Evolutionary conservation across 1,139 yeast genomes (phyloP).

Genomic region (Yamadazyma diddensiae): DNA sequence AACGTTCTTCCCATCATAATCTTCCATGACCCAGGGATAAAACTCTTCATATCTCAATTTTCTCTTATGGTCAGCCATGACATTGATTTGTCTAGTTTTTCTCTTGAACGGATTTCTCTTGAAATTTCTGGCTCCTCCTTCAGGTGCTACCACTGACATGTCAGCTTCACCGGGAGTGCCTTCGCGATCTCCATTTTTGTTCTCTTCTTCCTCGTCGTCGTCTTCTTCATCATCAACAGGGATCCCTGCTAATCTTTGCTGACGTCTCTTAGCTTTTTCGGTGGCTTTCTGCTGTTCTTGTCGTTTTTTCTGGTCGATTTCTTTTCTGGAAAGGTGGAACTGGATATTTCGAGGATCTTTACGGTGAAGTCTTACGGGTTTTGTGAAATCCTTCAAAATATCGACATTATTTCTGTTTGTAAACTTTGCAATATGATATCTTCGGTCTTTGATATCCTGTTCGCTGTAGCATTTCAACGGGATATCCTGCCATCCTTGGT

Average conservation of each 20-base stretch:
- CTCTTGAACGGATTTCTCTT: conserved; percentile 65
- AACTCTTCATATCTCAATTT: conserved; percentile 89
- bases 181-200: conserved; percentile 4
- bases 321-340: conserved; percentile 69
- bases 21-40: conserved; percentile 98
- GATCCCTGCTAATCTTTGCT: conserved; percentile 18
- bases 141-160: conserved; percentile 82
- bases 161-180: conserved; percentile 32
- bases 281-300: conserved; percentile 36
- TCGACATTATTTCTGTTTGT: conserved; percentile 71
- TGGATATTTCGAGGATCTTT: conserved; percentile 91
- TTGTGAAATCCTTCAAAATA: conserved; percentile 65
- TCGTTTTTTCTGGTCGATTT: conserved; percentile 55
- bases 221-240: conserved; percentile 18
- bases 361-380: conserved; percentile 84
- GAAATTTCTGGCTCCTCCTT: conserved; percentile 80
- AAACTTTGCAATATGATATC: conserved; percentile 81
- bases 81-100: conserved; percentile 80
- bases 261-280: conserved; percentile 20
- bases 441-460: conserved; percentile 68
- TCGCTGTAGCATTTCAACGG: conserved; percentile 70
- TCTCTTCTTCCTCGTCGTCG: conserved; percentile 17
- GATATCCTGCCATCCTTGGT: conserved; percentile 55
- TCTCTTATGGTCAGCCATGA: conserved; percentile 77
- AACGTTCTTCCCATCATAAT: conserved; percentile 88